Base-by-base conservation (phyloP, 768 basidiomycete species). In the Collybiopsis luxurians region DNA sequence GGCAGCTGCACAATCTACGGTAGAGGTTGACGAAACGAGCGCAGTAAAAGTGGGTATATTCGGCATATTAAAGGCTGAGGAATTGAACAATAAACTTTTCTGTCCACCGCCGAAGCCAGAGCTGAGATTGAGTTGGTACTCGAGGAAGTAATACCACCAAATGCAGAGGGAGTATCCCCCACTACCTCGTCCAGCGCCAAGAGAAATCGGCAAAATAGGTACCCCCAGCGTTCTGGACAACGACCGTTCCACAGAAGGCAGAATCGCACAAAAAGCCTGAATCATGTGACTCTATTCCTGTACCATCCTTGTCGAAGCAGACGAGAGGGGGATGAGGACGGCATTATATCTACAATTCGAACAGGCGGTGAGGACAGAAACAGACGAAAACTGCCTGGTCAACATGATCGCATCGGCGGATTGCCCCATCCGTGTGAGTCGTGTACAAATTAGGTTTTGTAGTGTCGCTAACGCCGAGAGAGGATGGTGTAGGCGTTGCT, bases 381-480 rank as follows among this genome's bases (percentile, higher is more conserved):
- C 19, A 11, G 48, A n/a, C 5, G 36, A 51, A 61, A 90, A 86
- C 62, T 80, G 76, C 49, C 82, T 80, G 67, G 92, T 89, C 42
- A 90, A 75, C 71, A 85, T 87, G 65, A 92, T 81, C 9, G 90
- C 92, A n/a, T 84, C 83, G 0, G 79, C 71, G 62, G 86, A 85
- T 57, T 82, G 80, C 3, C 90, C 91, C 2, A 76, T 78, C 64
- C 90, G 86, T 31, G 93, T 80, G 9, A 92, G 79, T 10, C 92
- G 86, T 15, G 88, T 82, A 59, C 87, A 90, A 27, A 90, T 77
- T 17, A 93, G 78, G 59, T 92, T 89, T 66, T 90, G 90, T 0
- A 93, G 68, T 12, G 81, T 73, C 4, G 84, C 76, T 23, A 86
- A 67, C n/a, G 1, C 83, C 80, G 1, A 76, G 62, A 7, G 77